Evolutionary conservation across 306 rosid genomes (phyloP).

Genomic region (Cercis canadensis): DNA sequence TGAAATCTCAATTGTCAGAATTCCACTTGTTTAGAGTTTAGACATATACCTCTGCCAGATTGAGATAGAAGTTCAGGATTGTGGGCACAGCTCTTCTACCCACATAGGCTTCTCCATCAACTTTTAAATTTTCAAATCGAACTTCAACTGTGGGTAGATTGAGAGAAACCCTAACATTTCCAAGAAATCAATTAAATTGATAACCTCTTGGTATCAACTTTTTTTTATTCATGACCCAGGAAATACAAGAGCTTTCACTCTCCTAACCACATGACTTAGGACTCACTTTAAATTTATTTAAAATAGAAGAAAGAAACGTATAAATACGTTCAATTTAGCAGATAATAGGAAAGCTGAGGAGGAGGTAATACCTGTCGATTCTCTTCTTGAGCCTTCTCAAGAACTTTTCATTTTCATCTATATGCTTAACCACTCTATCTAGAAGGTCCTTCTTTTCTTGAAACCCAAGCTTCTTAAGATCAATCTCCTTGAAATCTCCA

Average conservation of each 20-base stretch:
- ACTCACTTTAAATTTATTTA: too few relatives aligned
- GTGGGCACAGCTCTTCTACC: conserved; percentile 43
- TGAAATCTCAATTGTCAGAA: neutral
- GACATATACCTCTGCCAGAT: conserved; percentile 26
- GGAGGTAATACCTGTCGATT: conserved; percentile 36
- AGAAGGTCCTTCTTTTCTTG: conserved; percentile 30
- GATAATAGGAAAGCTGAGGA: too few relatives aligned
- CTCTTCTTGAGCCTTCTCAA: conserved; percentile 36
- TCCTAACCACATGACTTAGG: too few relatives aligned
- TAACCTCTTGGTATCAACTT: neutral
- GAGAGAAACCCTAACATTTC: conserved; percentile 21
- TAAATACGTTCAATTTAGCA: too few relatives aligned
- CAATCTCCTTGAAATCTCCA: conserved; percentile 18
- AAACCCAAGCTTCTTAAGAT: conserved; percentile 31
- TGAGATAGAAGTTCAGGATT: conserved; percentile 17
- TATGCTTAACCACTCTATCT: conserved; percentile 13
- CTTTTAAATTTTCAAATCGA: conserved; percentile 32
- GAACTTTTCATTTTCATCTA: conserved; percentile 31
- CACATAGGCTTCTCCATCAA: conserved; percentile 27
- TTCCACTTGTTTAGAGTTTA: neutral
- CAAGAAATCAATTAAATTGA: neutral
- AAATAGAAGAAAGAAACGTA: too few relatives aligned
- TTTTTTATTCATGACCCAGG: too few relatives aligned
- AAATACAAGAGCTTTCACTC: too few relatives aligned
- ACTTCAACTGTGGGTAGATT: conserved; percentile 42